Conservation (phyloP, 345 rosid genomes). For the Sisymbrium altissimum region DNA sequence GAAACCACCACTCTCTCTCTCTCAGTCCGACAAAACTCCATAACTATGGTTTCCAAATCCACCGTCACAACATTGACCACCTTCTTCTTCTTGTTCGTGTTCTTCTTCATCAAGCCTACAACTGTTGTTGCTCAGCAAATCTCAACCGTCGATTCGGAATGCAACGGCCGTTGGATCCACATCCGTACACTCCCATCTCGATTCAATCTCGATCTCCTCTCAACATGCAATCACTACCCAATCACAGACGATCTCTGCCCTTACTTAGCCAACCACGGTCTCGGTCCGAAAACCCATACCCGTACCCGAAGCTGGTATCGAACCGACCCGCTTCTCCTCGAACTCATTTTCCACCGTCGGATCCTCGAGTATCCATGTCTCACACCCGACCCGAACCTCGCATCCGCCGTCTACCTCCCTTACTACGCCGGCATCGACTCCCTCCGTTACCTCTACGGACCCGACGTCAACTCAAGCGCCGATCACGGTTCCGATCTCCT, state of each 20-base stretch:
- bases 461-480: slow-evolving; percentile 62
- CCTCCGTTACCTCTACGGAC: slow-evolving; percentile 68
- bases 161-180: slow-evolving; percentile 83
- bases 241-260: slow-evolving; percentile 65
- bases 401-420: slow-evolving; percentile 73
- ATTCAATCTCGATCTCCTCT: slow-evolving; percentile 84
- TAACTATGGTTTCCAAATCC: slow-evolving; percentile 38
- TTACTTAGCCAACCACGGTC: slow-evolving; percentile 77
- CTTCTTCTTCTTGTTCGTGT: slow-evolving; percentile 25
- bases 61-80: slow-evolving; percentile 9
- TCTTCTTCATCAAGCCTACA: slow-evolving; percentile 20
- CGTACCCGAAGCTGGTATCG: slow-evolving; percentile 86
- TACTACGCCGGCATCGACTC: slow-evolving; percentile 82
- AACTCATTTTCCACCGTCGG: slow-evolving; percentile 78
- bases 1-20: slow-evolving; percentile 15
- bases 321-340: slow-evolving; percentile 70
- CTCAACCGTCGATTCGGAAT: slow-evolving; percentile 39
- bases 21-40: slow-evolving; percentile 21
- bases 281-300: slow-evolving; percentile 79
- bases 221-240: slow-evolving; percentile 68
- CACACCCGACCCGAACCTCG: slow-evolving; percentile 63
- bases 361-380: slow-evolving; percentile 86
- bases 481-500: slow-evolving; percentile 73
- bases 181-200: slow-evolving; percentile 68
- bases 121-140: slow-evolving; percentile 25